Evolutionary conservation across 1,284 basidiomycete species (phyloP).

Genomic region (Leccinum fallax): DNA sequence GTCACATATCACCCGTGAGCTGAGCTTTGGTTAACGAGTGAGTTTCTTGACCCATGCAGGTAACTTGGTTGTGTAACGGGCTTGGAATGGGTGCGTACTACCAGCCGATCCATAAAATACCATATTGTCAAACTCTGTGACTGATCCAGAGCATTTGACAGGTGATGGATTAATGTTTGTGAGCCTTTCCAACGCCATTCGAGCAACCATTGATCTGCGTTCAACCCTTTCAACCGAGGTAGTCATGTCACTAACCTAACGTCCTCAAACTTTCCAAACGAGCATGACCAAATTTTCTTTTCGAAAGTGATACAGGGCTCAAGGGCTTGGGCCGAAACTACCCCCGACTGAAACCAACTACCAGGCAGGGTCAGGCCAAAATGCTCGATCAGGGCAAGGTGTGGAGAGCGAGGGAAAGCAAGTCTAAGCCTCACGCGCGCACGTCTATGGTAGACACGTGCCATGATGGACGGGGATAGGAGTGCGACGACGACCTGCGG

Average conservation of each 20-base stretch:
- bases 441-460: neutral
- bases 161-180: neutral
- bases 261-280: neutral
- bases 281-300: neutral
- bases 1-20: constrained; percentile 23
- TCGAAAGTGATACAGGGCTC: neutral
- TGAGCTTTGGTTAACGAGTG: constrained; percentile 22
- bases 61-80: constrained; percentile 2
- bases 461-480: neutral
- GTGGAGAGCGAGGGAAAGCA: neutral
- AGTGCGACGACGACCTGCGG: neutral
- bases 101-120: constrained; percentile 9
- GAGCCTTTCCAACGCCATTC: constrained; percentile 25
- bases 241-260: neutral
- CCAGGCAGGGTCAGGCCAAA: neutral
- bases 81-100: constrained; percentile 16
- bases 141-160: constrained; percentile 2
- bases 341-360: neutral
- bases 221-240: neutral
- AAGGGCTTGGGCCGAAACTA: neutral
- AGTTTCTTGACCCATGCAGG: constrained; percentile 19
- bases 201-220: constrained; percentile 1
- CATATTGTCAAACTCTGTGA: constrained; percentile 23
- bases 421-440: neutral
- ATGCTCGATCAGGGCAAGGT: neutral